Conservation (phyloP, 2,329 filamentous ascomycete genomes). For the Apiospora pterosperma region DNA sequence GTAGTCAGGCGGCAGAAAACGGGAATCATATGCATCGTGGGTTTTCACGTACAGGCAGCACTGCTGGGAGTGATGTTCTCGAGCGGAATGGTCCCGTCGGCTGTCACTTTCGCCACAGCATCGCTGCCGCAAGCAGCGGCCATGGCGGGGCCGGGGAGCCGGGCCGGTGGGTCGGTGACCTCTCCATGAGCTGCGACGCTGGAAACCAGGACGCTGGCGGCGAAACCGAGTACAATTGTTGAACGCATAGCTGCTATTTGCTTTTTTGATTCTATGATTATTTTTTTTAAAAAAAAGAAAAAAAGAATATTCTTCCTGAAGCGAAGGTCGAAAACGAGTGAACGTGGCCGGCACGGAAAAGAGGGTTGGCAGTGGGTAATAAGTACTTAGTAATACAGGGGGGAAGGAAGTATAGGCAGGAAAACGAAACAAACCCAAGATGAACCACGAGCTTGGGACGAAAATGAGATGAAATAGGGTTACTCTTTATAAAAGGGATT, state of each 20-base stretch:
- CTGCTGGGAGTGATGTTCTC: conserved; percentile 23
- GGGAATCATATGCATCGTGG: too few relatives aligned
- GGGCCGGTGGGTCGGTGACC: conserved; percentile 38
- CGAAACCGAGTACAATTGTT: conserved; percentile 6
- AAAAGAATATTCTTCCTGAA: too few relatives aligned
- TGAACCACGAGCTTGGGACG: too few relatives aligned
- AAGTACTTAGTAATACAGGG: too few relatives aligned
- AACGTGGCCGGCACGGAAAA: too few relatives aligned
- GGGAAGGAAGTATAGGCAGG: too few relatives aligned
- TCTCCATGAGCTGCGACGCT: conserved; percentile 40
- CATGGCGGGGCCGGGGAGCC: conserved; percentile 39
- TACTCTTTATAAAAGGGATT: too few relatives aligned
- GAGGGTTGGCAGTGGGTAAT: too few relatives aligned
- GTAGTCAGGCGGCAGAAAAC: too few relatives aligned
- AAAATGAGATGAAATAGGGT: too few relatives aligned
- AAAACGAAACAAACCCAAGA: too few relatives aligned
- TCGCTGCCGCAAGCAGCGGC: conserved; percentile 38
- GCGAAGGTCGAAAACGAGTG: too few relatives aligned
- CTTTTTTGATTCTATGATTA: background rate
- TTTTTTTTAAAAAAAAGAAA: background rate
- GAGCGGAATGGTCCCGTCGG: conserved; percentile 34
- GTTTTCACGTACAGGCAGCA: conserved; percentile 27
- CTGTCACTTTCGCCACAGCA: conserved; percentile 20
- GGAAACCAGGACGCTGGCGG: conserved; percentile 18
- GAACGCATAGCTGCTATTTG: background rate